Conservation (phyloP, 2,329 filamentous ascomycete species). For the Teratosphaeria viscida region DNA sequence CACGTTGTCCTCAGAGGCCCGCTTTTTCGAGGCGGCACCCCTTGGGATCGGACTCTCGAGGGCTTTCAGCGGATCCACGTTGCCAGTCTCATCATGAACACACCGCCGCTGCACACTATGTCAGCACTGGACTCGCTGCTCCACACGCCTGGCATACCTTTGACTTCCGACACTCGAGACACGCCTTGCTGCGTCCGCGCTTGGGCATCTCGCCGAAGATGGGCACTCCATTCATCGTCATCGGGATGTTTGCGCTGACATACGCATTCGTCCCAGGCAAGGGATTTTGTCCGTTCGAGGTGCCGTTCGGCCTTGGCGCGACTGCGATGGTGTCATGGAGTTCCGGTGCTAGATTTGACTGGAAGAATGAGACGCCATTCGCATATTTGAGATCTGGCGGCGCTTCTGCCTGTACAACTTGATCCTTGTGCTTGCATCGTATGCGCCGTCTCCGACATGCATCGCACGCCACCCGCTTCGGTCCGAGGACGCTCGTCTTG, state of each 20-base stretch:
- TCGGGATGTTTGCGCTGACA: constrained; percentile 28
- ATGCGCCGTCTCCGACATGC: constrained; percentile 52
- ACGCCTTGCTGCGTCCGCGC: constrained; percentile 47
- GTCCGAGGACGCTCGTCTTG: constrained; percentile 49
- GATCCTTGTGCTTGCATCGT: constrained; percentile 53
- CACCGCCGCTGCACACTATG: constrained; percentile 45
- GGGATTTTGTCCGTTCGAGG: constrained; percentile 6
- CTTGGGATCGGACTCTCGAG: constrained; percentile 51
- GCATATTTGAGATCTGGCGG: constrained; percentile 7
- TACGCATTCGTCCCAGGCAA: constrained; percentile 24
- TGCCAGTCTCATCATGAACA: constrained; percentile 55
- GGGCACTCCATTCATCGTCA: constrained; percentile 47
- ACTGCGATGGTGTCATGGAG: constrained; percentile 19
- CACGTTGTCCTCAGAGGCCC: constrained; percentile 31
- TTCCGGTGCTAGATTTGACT: constrained; percentile 11
- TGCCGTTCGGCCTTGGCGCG: constrained; percentile 1
- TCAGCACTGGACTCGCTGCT: constrained; percentile 10
- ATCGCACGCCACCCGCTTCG: constrained; percentile 52
- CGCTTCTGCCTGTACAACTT: constrained; percentile 26
- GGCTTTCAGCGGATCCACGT: constrained; percentile 53
- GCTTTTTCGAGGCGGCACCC: constrained; percentile 46
- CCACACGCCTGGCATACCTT: constrained; percentile 42
- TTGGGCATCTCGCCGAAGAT: constrained; percentile 39
- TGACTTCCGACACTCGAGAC: constrained; percentile 56
- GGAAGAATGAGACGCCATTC: constrained; percentile 8